A percentile compares a stretch with the other conserved stretches of the same genome.
These are phyloP conservation scores for Nicotiana tabacum DNA, from an alignment of 257 asterid genomes.

Conservation along the genomic window DNA sequence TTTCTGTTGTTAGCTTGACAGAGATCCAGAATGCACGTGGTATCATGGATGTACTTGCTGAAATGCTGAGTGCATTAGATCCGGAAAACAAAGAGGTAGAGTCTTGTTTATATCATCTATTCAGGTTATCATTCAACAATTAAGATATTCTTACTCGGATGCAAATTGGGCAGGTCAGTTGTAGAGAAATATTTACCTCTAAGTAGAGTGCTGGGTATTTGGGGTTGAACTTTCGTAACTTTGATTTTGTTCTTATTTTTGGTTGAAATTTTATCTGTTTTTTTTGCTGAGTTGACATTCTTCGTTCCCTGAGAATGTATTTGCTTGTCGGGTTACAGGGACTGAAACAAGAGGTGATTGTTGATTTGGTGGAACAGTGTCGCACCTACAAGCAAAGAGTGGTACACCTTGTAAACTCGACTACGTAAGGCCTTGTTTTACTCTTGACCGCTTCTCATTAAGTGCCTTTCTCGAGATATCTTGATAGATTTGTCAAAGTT, in stretches of 20 bases:
- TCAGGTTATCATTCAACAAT: background rate
- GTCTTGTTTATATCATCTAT: background rate
- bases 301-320: background rate
- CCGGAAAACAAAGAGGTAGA: slow-evolving; percentile 89
- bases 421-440: slow-evolving; percentile 69
- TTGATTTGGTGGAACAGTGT: slow-evolving; percentile 96
- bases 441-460: slow-evolving; percentile 12
- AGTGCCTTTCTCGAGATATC: slow-evolving; percentile 4
- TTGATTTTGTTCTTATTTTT: background rate
- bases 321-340: slow-evolving; percentile 48
- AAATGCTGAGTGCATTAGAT: slow-evolving; percentile 94
- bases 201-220: background rate
- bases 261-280: background rate
- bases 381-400: slow-evolving; percentile 95
- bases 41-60: slow-evolving; percentile 95
- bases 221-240: background rate
- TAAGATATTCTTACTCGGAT: background rate
- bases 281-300: background rate
- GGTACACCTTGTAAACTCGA: slow-evolving; percentile 95
- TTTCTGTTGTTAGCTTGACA: slow-evolving; percentile 53
- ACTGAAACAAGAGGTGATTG: slow-evolving; percentile 89
- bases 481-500: slow-evolving; percentile 1
- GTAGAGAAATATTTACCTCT: background rate
- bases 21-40: slow-evolving; percentile 99
- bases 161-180: background rate